phyloP scores from a whole-genome alignment of 2,329 filamentous ascomycete genomes.

The Paraphaeosphaeria minitans region DNA sequence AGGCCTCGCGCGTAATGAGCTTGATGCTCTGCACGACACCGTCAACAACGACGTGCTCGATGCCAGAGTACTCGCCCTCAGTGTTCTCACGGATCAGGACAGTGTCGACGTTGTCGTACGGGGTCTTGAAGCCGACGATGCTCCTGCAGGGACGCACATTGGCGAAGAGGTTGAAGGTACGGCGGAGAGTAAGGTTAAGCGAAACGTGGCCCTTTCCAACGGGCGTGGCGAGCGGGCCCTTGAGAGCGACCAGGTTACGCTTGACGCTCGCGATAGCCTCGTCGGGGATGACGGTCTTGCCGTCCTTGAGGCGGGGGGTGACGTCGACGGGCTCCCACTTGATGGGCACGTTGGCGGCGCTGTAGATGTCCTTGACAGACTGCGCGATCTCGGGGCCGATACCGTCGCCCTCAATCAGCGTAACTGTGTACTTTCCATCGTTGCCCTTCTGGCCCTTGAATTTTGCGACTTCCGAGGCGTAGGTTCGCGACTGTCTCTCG shows the following conservation, averaged over 20 bases:
- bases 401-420: constrained; percentile 97
- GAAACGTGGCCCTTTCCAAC: constrained; percentile 99
- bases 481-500: constrained; percentile 6
- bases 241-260: constrained; percentile 95
- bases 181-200: constrained; percentile 95
- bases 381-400: constrained; percentile 98
- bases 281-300: constrained; percentile 93
- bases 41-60: constrained; percentile 97
- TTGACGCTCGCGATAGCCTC: constrained; percentile 91
- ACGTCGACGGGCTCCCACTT: constrained; percentile 98
- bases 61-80: constrained; percentile 98
- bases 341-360: constrained; percentile 91
- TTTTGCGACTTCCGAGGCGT: constrained; percentile 69
- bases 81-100: constrained; percentile 99
- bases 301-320: constrained; percentile 89
- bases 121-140: constrained; percentile 96
- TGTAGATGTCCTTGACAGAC: constrained; percentile 98
- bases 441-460: constrained; percentile 90
- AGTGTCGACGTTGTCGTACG: constrained; percentile 95
- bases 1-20: constrained; percentile 95
- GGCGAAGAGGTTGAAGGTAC: constrained; percentile 99
- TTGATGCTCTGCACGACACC: constrained; percentile 99
- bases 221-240: constrained; percentile 97
- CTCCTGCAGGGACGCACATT: constrained; percentile 98
- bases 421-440: constrained; percentile 93